Percentiles rank a stretch among this genome's conserved stretches.
Evolutionary conservation across 2,329 filamentous ascomycete genomes (phyloP).

Genomic region (Talaromyces sp.): DNA sequence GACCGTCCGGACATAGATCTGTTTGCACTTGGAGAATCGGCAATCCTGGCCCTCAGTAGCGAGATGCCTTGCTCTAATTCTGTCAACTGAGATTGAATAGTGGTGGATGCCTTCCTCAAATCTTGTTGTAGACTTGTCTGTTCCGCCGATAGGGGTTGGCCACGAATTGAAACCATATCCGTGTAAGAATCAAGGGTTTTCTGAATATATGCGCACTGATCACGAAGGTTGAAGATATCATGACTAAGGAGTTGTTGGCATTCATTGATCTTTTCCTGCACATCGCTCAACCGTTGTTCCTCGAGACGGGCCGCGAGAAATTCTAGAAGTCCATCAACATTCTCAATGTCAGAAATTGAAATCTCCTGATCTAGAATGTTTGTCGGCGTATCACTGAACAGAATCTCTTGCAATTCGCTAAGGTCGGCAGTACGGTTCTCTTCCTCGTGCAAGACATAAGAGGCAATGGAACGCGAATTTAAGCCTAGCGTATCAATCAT

Average conservation of each 20-base stretch:
- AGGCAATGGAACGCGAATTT: constrained; percentile 67
- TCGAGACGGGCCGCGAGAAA: constrained; percentile 66
- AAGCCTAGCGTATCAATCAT: constrained; percentile 94
- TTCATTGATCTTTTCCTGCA: constrained; percentile 66
- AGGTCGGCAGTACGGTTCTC: not conserved
- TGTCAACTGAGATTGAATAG: constrained; percentile 70
- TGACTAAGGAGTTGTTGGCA: constrained; percentile 65
- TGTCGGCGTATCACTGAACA: constrained; percentile 57
- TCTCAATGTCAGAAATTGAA: constrained; percentile 72
- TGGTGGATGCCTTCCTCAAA: constrained; percentile 71
- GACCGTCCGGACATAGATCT: constrained; percentile 32
- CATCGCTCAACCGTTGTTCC: constrained; percentile 65
- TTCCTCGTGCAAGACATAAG: constrained; percentile 53
- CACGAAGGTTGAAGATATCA: constrained; percentile 69
- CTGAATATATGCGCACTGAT: constrained; percentile 74
- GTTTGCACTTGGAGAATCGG: constrained; percentile 53
- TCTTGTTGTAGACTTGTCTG: constrained; percentile 81
- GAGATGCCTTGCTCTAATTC: constrained; percentile 79
- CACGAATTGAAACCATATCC: constrained; percentile 67
- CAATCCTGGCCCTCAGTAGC: constrained; percentile 75
- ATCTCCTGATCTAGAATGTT: constrained; percentile 71
- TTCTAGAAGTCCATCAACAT: constrained; percentile 64
- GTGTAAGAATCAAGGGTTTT: constrained; percentile 69
- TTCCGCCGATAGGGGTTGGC: constrained; percentile 77
- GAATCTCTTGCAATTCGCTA: constrained; percentile 45